A percentile compares a stretch with the other conserved stretches of the same genome.
These are phyloP conservation scores for Amyloporia xantha DNA, from an alignment of 768 basidiomycete genomes.

Conservation along the genomic window DNA sequence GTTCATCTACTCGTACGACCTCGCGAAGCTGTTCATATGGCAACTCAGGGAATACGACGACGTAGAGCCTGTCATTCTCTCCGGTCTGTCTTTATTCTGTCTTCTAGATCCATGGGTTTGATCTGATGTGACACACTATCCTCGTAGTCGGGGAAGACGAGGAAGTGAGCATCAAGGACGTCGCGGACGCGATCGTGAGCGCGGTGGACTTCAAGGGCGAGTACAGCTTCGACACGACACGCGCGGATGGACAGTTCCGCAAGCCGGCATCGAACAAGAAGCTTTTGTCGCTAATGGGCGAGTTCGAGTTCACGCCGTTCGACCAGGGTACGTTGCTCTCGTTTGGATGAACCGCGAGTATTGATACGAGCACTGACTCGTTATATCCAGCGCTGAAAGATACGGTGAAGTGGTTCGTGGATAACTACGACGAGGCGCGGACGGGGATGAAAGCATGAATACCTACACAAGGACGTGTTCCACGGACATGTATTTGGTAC, in stretches of 20 bases:
- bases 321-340: conserved; percentile 65
- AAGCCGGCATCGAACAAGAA: conserved; percentile 95
- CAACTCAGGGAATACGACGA: conserved; percentile 85
- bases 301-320: conserved; percentile 90
- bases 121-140: not conserved
- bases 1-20: conserved; percentile 95
- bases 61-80: conserved; percentile 89
- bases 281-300: conserved; percentile 66
- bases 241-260: conserved; percentile 90
- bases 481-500: no score
- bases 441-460: conserved; percentile 27
- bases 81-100: conserved; percentile 49
- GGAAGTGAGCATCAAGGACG: conserved; percentile 87
- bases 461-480: no score
- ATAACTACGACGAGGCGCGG: conserved; percentile 71
- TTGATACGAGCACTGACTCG: no score
- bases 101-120: not conserved
- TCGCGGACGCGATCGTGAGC: conserved; percentile 87
- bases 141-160: conserved; percentile 76
- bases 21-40: conserved; percentile 95
- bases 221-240: conserved; percentile 74
- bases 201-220: conserved; percentile 74
- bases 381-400: conserved; percentile 57
- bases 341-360: no score
- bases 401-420: conserved; percentile 82